phyloP scores from a whole-genome alignment of 768 basidiomycete genomes.

The Lenzites betulinus region DNA sequence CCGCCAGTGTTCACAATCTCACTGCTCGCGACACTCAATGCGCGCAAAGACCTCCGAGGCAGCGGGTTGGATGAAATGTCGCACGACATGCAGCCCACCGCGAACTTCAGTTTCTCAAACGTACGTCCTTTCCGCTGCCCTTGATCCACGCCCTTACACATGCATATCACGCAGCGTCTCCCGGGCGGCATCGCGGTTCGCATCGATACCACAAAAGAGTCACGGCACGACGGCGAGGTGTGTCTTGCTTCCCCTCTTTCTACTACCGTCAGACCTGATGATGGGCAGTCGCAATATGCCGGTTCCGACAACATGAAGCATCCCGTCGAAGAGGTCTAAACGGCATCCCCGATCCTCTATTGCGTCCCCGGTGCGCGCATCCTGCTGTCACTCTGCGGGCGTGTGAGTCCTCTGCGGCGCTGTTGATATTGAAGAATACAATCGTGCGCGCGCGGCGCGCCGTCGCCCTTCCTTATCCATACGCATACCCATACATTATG shows the following conservation, averaged over 20 bases:
- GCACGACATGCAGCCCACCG: slow-evolving; percentile 15
- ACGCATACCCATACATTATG: no score
- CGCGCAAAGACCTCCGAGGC: slow-evolving; percentile 30
- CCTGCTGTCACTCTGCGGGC: no score
- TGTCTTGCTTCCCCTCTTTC: background rate
- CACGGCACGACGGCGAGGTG: slow-evolving; percentile 38
- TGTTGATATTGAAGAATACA: no score
- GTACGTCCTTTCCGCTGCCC: slow-evolving; percentile 3
- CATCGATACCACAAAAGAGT: slow-evolving; percentile 62
- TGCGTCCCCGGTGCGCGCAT: no score
- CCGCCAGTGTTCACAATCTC: slow-evolving; percentile 57
- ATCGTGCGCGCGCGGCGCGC: no score
- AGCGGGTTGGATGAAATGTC: slow-evolving; percentile 9
- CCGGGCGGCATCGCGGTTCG: slow-evolving; percentile 62
- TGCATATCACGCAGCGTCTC: slow-evolving; percentile 1
- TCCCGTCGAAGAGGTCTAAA: no score
- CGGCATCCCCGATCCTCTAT: no score
- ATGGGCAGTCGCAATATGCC: no score
- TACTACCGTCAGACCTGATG: no score
- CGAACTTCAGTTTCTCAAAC: slow-evolving; percentile 39
- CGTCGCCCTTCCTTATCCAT: no score
- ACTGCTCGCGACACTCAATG: slow-evolving; percentile 55
- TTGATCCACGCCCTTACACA: background rate
- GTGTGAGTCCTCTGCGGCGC: no score
- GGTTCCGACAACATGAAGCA: no score